Base-by-base conservation (phyloP, 495 filamentous ascomycete species). In the Penicillium simplicissimum region DNA sequence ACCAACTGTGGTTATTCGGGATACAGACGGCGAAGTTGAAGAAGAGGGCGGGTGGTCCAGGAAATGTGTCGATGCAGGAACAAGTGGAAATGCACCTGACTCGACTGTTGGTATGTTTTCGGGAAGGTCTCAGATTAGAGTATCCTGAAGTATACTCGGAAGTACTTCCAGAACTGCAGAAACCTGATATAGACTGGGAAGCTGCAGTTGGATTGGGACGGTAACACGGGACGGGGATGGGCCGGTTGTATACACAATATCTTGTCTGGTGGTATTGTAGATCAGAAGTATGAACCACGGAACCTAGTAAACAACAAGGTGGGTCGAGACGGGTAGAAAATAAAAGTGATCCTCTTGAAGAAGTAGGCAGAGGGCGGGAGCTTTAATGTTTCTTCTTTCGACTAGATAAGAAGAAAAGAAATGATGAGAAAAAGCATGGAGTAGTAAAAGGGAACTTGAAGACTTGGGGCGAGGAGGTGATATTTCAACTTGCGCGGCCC, bases 241-340 rank as follows among this genome's bases (percentile, higher is more conserved):
- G 17, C 25, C 45, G 55, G 67, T 66, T 70, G 67, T 43, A 58
- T 62, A 72, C 53, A 43, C 59, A 70, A 72, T 72, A 67, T 69
- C 61, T 66, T 61, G 37, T 45, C 7, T 28, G 36, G 21, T 52
- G 48, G 57, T 25, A 38, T 17, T 25, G 38, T 28, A 35, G n/a
- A 15, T 11, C 14, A 13, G 36, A 55, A 53, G 51, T 55, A 55
- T 40, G n/a, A 42, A 42, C 36, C 43, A 51, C 13, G 11, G 34
- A 58, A 51, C 31, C 33, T 15, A 48, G 40, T 38, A 8, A n/a
- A 15, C 38, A 45, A 38, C 13, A 31, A 28, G 51, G 55, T 58
- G 55, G 55, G 55, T 58, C 55, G 25, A 58, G 15, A 21, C 31
- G 55, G 55, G 55, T 34, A 25, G 55, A 58, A 34, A 35, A 47